Evolutionary conservation across 2,329 filamentous ascomycete species (phyloP), one percentile per base, ranked within the genome.

Genomic region (Purpureocillium takamizusanense): DNA sequence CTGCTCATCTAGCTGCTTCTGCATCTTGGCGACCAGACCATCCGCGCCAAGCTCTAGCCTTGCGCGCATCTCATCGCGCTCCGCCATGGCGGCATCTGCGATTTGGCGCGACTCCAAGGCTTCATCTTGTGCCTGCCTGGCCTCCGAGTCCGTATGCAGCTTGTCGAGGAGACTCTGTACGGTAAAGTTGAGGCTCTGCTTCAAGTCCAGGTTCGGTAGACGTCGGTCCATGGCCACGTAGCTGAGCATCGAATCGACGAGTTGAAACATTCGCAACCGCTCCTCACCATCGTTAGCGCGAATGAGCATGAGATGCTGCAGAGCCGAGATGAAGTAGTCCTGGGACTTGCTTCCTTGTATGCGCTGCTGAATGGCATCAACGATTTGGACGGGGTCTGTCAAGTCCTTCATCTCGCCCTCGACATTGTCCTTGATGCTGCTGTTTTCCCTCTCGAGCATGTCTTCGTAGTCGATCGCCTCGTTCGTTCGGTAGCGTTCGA

Each of bases 391-490:
- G 1, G 92, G 92, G 59, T 98, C 90, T 52, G 80, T 94, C 56
- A 98, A 76, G 59, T 98, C 92, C 65, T 86, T 94, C 51, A 85
- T 76, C 42, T 95, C 89, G 23, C 79, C 84, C 51, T 94, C 86
- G 42, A 89, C 70, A 51, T 78, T 86, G 56, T 95, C 90, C 57
- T 92, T 86, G 62, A 94, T 85, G 58, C 86, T 94, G 57, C 79
- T 90, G 51, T 83, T 86, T 63, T 97, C 92, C 45, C 82, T 76
- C 61, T 97, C 90, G 34, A 97, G 77, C 62, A 95, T 83, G 59
- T 97, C 92, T 66, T 98, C 92, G 58, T 97, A 97, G 66, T 98
- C 92, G 59, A 97, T 94, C 39, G 87, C 88, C 63, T 97, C 90
- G 57, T 97, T 95, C 46, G 83, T 82, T 42, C 86, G 80, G 69